Conservation (phyloP, 441 rosid species). For the Eruca vesicaria region DNA sequence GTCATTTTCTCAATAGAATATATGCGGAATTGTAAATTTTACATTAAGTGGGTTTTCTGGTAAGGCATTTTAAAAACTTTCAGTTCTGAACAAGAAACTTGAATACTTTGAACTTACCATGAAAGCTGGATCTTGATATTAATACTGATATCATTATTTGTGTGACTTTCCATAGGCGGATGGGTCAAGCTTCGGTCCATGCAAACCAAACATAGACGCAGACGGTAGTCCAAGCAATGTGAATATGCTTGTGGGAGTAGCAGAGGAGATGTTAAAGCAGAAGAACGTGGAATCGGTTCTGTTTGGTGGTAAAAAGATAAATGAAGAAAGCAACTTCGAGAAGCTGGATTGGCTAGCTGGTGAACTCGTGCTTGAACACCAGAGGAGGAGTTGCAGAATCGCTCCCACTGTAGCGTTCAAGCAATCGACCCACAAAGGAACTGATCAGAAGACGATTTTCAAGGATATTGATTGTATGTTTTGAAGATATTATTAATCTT, state of each 20-base stretch:
- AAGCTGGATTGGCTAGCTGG: slow-evolving; percentile 83
- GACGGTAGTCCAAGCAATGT: slow-evolving; percentile 71
- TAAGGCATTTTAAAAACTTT: no score
- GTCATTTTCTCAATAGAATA: no score
- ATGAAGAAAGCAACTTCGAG: slow-evolving; percentile 71
- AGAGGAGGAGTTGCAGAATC: slow-evolving; percentile 88
- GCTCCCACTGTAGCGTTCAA: slow-evolving; percentile 97
- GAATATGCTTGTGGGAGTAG: slow-evolving; percentile 60
- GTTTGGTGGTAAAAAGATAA: slow-evolving; percentile 74
- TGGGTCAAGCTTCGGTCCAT: slow-evolving; percentile 69
- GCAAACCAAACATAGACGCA: slow-evolving; percentile 61
- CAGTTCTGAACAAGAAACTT: background rate
- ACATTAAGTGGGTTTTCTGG: no score
- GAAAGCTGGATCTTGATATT: background rate
- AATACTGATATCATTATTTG: background rate
- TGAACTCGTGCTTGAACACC: slow-evolving; percentile 86
- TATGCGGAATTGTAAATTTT: no score
- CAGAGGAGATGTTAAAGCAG: slow-evolving; percentile 90
- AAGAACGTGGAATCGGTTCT: slow-evolving; percentile 83
- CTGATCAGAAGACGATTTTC: slow-evolving; percentile 28
- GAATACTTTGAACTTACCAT: background rate
- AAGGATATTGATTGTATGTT: slow-evolving; percentile 39
- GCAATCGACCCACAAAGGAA: slow-evolving; percentile 48
- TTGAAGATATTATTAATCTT: background rate
- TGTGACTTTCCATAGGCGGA: slow-evolving; percentile 58